Evolutionary conservation across 768 basidiomycete genomes (phyloP).

Genomic region (Leccinum pellstonianum): DNA sequence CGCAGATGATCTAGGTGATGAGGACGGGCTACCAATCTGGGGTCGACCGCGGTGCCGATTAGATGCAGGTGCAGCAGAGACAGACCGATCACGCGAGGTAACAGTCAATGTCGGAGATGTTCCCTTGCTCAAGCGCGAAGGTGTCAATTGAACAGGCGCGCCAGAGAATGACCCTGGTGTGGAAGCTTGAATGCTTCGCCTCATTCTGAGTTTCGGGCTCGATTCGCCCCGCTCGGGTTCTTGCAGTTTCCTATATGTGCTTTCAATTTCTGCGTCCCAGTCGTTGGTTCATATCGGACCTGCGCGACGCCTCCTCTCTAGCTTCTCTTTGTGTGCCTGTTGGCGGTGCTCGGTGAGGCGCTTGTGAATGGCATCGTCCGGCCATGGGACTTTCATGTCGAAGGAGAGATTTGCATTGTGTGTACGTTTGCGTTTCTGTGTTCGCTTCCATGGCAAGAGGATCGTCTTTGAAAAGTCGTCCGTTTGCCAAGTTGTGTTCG

Average conservation of each 20-base stretch:
- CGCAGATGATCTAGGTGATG: constrained; percentile 11
- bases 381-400: constrained; percentile 40
- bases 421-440: constrained; percentile 32
- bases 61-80: constrained; percentile 10
- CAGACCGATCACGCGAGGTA: constrained; percentile 13
- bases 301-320: constrained; percentile 17
- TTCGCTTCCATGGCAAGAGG: constrained; percentile 35
- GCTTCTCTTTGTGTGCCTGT: constrained; percentile 49
- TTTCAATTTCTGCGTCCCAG: constrained; percentile 32
- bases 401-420: constrained; percentile 30
- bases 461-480: constrained; percentile 20
- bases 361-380: constrained; percentile 43
- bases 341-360: constrained; percentile 41
- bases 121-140: constrained; percentile 5
- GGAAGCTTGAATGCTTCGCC: constrained; percentile 12
- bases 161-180: constrained; percentile 9
- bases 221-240: constrained; percentile 29
- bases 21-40: constrained; percentile 4
- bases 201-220: constrained; percentile 22
- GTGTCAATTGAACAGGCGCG: constrained; percentile 4
- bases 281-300: constrained; percentile 10
- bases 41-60: constrained; percentile 10
- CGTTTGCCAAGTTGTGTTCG: constrained; percentile 54
- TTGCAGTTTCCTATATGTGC: constrained; percentile 14
- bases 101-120: constrained; percentile 13